Evolutionary conservation across 768 basidiomycete species (phyloP), one percentile per base, ranked within the genome.

Genomic region (Termitomyces sp.): DNA sequence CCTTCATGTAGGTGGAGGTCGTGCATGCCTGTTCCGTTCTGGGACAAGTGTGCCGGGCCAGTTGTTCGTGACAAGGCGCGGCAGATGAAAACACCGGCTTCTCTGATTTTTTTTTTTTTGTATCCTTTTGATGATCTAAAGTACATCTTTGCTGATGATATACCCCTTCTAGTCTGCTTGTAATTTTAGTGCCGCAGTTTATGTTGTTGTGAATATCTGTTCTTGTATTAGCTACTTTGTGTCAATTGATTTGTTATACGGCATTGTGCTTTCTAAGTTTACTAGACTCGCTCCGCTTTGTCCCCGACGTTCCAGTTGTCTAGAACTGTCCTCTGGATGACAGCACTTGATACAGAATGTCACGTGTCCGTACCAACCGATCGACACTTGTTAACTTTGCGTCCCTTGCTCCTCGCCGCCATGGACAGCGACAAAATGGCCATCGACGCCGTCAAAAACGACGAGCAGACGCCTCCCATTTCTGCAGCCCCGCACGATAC

Each of bases 31-130:
- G 42, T 65, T 60, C 69, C 81, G 83, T 85, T 72, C 72, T 85
- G 84, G 73, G 66, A 68, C 62, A 57, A 69, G 59, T 64, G 65
- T 66, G 70, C 65, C 69, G 78, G 73, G 64, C 59, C 56, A 53
- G 65, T 58, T 41, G 67, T 54, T 65, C 60, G 65, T 62, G 64
- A 65, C 61, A 62, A 56, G 64, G 58, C 68, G 70, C 68, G 71
- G 70, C 66, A 69, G 64, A 79, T 77, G 83, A 84, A 83, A 84
- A 81, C 64, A 60, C 66, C 71, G 83, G 82, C 80, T 84, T 84
- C 72, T 84, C 83, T 84, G 83, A 84, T 64, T 60, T 26, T n/a
- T 45, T 44, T 37, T n/a, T 40, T 15, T 46, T 6, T n/a, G n/a
- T n/a, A n/a, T 12, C 15, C n/a, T 50, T n/a, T 8, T 19, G 17